Evolutionary conservation across 805 yeast genomes (phyloP).

Genomic region (Yarrowia bubula): DNA sequence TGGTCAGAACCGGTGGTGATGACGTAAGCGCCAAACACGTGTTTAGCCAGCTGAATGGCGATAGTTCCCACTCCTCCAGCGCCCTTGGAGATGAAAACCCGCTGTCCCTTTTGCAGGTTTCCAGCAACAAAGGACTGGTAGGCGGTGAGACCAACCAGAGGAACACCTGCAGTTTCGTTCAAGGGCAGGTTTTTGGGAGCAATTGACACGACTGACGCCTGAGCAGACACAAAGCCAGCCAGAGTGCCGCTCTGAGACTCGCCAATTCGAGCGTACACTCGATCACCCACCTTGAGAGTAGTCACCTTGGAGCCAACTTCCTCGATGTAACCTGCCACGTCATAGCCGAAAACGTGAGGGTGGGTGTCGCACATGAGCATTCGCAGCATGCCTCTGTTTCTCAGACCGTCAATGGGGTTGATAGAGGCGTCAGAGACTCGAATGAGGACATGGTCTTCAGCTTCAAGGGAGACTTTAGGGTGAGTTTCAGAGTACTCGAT

Average conservation of each 20-base stretch:
- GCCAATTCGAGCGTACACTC: slow-evolving; percentile 29
- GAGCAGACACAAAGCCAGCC: slow-evolving; percentile 30
- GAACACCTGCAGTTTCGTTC: slow-evolving; percentile 32
- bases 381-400: slow-evolving; percentile 28
- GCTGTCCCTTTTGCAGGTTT: slow-evolving; percentile 28
- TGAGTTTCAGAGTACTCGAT: background rate
- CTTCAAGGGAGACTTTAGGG: slow-evolving; percentile 1
- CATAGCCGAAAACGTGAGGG: slow-evolving; percentile 31
- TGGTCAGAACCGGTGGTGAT: slow-evolving; percentile 33
- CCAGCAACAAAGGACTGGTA: slow-evolving; percentile 27
- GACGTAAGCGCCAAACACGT: slow-evolving; percentile 32
- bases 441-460: slow-evolving; percentile 29
- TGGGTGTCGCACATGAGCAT: slow-evolving; percentile 37
- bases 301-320: slow-evolving; percentile 33
- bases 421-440: slow-evolving; percentile 33
- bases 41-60: slow-evolving; percentile 31
- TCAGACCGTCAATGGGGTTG: slow-evolving; percentile 35
- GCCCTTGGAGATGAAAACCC: slow-evolving; percentile 31
- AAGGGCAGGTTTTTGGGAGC: slow-evolving; percentile 32
- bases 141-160: slow-evolving; percentile 31
- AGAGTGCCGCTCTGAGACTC: slow-evolving; percentile 28
- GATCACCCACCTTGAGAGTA: slow-evolving; percentile 32
- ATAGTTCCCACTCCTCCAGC: slow-evolving; percentile 31
- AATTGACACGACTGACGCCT: slow-evolving; percentile 11
- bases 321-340: slow-evolving; percentile 35